These are phyloP conservation scores for Bruguiera gymnorhiza DNA, from an alignment of 345 rosid species.

Conservation along the genomic window DNA sequence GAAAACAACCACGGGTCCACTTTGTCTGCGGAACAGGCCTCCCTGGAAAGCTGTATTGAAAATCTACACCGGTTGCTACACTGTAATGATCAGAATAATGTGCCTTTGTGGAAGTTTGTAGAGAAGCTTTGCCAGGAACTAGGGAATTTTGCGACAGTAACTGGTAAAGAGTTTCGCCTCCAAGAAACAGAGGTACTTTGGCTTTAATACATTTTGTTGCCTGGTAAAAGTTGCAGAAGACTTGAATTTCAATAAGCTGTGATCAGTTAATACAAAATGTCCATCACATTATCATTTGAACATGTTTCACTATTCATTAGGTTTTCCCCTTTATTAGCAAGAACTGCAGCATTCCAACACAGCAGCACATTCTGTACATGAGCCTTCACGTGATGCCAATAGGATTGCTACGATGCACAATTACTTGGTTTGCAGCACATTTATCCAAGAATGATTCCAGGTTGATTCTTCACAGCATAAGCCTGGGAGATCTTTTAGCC, in stretches of 20 bases:
- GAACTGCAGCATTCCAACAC: slow-evolving; percentile 51
- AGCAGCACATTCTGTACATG: slow-evolving; percentile 48
- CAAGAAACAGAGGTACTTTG: slow-evolving; percentile 59
- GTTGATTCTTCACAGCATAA: slow-evolving; percentile 47
- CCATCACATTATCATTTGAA: slow-evolving; percentile 18
- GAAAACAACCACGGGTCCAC: slow-evolving; percentile 24
- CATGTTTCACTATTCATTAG: slow-evolving; percentile 32
- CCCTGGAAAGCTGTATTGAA: slow-evolving; percentile 33
- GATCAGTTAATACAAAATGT: not conserved
- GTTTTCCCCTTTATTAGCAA: slow-evolving; percentile 50
- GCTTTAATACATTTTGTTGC: not conserved
- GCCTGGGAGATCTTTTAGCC: slow-evolving; percentile 26
- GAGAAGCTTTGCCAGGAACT: slow-evolving; percentile 48
- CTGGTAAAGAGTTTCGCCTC: slow-evolving; percentile 41
- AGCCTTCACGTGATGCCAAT: slow-evolving; percentile 70
- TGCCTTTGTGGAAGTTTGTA: slow-evolving; percentile 27
- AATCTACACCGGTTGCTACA: slow-evolving; percentile 46
- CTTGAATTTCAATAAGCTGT: not conserved
- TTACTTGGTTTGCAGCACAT: slow-evolving; percentile 68
- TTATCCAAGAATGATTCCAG: slow-evolving; percentile 52
- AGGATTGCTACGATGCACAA: slow-evolving; percentile 63
- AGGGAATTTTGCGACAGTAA: slow-evolving; percentile 34
- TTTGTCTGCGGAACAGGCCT: slow-evolving; percentile 24
- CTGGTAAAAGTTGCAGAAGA: not conserved
- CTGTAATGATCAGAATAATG: slow-evolving; percentile 21